Conservation (phyloP, 2,329 filamentous ascomycete genomes). For the Ophiocordyceps camponoti-rufipedis region DNA sequence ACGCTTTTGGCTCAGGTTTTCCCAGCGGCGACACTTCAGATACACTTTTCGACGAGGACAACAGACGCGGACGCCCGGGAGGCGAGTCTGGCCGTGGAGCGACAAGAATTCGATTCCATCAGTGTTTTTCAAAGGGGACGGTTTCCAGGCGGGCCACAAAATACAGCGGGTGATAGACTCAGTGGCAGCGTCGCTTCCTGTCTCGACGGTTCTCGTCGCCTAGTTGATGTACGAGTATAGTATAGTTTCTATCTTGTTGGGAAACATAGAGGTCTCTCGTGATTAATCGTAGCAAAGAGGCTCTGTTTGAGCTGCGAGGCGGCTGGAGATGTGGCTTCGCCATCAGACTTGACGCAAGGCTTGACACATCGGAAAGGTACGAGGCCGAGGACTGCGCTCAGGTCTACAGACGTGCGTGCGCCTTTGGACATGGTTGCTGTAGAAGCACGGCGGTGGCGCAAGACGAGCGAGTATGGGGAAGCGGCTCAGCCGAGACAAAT, state of each 20-base stretch:
- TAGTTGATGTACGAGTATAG: not conserved
- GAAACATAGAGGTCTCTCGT: not conserved
- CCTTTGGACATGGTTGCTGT: too few species aligned
- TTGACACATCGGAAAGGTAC: too few species aligned
- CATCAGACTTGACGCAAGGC: too few species aligned
- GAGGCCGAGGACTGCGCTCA: too few species aligned
- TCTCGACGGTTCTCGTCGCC: not conserved
- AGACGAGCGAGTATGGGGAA: too few species aligned
- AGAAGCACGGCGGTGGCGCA: too few species aligned
- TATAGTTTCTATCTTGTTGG: not conserved
- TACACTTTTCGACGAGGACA: not conserved
- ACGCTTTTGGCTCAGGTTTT: not conserved
- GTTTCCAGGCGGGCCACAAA: not conserved
- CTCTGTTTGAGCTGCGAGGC: not conserved
- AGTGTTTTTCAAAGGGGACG: not conserved
- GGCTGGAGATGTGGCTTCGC: not conserved
- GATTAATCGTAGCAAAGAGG: not conserved
- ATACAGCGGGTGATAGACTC: not conserved
- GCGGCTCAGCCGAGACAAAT: too few species aligned
- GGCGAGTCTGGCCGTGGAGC: not conserved
- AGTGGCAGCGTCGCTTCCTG: not conserved
- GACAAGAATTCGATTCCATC: not conserved
- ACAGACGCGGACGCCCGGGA: not conserved
- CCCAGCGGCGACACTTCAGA: not conserved
- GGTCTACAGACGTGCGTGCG: too few species aligned